Conservation (phyloP, 345 rosid species). For the Lepidium sativum region DNA sequence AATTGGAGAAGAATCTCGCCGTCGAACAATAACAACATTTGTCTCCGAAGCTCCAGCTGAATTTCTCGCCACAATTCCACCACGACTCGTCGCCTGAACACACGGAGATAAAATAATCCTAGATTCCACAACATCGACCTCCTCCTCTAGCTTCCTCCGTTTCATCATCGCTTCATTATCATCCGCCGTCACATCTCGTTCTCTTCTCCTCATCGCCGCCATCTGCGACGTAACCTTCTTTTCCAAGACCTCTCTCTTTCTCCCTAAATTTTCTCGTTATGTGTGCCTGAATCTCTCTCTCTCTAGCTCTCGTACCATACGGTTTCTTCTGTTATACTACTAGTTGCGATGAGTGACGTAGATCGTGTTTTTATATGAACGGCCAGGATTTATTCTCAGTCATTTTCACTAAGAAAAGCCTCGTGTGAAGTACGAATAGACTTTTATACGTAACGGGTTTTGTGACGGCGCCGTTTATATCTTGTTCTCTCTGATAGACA, state of each 20-base stretch:
- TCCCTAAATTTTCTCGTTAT: background rate
- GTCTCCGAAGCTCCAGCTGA: constrained; percentile 20
- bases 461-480: constrained; percentile 26
- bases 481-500: background rate
- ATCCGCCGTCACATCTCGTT: constrained; percentile 1
- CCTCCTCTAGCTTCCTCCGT: constrained; percentile 18
- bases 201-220: constrained; percentile 25
- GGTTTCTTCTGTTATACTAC: constrained; percentile 11
- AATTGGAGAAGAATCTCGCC: constrained; percentile 11
- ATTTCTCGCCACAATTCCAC: constrained; percentile 3
- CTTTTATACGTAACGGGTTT: constrained; percentile 3
- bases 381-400: constrained; percentile 6
- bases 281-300: background rate
- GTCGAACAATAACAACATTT: constrained; percentile 8
- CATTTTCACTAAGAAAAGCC: constrained; percentile 8
- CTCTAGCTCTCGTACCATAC: background rate
- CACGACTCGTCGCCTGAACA: constrained; percentile 15
- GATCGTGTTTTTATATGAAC: background rate
- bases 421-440: constrained; percentile 12
- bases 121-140: constrained; percentile 8
- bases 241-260: background rate
- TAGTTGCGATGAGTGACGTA: background rate
- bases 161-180: constrained; percentile 11
- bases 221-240: constrained; percentile 15
- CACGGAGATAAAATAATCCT: constrained; percentile 13